phyloP scores from a whole-genome alignment of 306 rosid genomes.

The Elaeagnus macrophylla region DNA sequence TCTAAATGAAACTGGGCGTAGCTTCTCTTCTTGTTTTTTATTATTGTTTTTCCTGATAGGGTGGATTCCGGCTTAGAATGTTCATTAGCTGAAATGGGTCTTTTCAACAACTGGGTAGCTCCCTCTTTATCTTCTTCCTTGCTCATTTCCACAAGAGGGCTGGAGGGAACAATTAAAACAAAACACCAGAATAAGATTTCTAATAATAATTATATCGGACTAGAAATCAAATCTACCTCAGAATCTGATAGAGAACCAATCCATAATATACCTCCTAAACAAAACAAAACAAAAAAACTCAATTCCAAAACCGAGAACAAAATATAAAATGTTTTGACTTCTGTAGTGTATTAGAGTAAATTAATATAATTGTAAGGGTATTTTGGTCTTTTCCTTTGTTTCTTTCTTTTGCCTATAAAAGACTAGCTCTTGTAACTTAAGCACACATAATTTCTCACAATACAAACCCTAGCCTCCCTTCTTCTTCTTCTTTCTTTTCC shows the following conservation, averaged over 20 bases:
- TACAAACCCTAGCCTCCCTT: no score
- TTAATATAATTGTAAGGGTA: no score
- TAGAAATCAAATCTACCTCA: background rate
- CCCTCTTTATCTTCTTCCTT: background rate
- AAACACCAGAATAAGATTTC: no score
- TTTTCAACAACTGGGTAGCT: slow-evolving; percentile 3
- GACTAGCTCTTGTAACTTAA: no score
- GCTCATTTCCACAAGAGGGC: slow-evolving; percentile 7
- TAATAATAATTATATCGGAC: no score
- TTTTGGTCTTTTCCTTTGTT: no score
- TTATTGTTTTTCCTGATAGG: slow-evolving; percentile 23
- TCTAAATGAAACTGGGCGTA: slow-evolving; percentile 74
- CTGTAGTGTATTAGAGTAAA: no score
- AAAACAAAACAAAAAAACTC: background rate
- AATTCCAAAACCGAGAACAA: background rate
- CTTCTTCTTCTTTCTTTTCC: no score
- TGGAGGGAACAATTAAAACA: no score
- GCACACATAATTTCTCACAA: no score
- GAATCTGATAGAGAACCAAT: background rate
- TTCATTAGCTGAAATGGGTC: background rate
- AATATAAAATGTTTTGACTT: no score
- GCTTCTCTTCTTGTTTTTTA: slow-evolving; percentile 72
- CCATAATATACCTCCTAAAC: background rate
- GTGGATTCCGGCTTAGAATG: slow-evolving; percentile 4
- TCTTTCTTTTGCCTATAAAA: no score